Conservation (phyloP, 1,284 basidiomycete species). For the Cryptococcus sp. region DNA sequence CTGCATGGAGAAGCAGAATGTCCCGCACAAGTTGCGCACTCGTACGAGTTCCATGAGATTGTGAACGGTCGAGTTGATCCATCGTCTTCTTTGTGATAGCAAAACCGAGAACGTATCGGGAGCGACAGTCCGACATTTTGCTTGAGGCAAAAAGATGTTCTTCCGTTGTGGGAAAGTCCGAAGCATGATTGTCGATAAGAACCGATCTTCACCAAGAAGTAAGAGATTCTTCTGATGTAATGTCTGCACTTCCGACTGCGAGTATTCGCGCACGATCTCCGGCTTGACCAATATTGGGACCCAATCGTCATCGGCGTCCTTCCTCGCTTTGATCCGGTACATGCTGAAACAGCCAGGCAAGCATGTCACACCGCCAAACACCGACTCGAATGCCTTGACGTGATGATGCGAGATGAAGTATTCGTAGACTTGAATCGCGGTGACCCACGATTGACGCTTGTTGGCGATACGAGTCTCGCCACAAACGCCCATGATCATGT, state of each 20-base stretch:
- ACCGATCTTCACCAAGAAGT: constrained; percentile 96
- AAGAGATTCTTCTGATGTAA: constrained; percentile 98
- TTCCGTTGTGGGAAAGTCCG: constrained; percentile 97
- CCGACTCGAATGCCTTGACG: constrained; percentile 97
- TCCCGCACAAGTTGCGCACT: constrained; percentile 93
- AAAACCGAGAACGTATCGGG: constrained; percentile 93
- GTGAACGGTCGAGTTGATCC: constrained; percentile 99
- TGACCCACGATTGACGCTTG: constrained; percentile 97
- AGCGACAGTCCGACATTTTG: constrained; percentile 90
- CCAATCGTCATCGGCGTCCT: constrained; percentile 88
- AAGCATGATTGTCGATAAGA: constrained; percentile 90
- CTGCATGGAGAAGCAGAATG: constrained; percentile 96
- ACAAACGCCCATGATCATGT: constrained; percentile 98
- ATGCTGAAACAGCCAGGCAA: constrained; percentile 99
- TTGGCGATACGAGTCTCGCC: constrained; percentile 98
- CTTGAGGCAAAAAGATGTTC: constrained; percentile 99
- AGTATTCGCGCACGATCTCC: constrained; percentile 96
- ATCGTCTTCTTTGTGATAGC: constrained; percentile 93
- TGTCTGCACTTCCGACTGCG: constrained; percentile 87
- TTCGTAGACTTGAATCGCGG: constrained; percentile 93
- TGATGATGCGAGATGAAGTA: constrained; percentile 99
- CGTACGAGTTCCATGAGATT: constrained; percentile 99
- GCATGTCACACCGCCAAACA: constrained; percentile 99
- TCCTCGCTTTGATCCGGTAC: constrained; percentile 96
- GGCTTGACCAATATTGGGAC: constrained; percentile 96